Base-by-base conservation (phyloP, 805 yeast genomes). In the Suhomyces pyralidae region DNA sequence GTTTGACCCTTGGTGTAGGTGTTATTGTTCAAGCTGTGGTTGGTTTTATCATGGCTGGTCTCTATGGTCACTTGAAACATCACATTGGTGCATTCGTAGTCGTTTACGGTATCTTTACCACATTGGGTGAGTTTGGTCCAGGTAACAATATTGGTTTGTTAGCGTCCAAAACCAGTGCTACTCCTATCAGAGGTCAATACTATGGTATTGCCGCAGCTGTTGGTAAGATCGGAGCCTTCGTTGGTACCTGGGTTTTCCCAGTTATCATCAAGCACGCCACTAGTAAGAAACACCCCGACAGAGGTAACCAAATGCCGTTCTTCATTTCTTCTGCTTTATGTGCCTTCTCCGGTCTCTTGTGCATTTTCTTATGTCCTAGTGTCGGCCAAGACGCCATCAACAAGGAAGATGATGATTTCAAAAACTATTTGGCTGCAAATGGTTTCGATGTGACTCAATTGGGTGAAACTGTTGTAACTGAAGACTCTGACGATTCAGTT, bases 191-290 rank as follows among this genome's bases (percentile, higher is more conserved):
- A 74, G 97, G 97, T 53, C 88, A 88, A 62, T 89, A 87, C 71
- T 92, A 92, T 66, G 94, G 94, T 62, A 78, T 90, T 60, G 93
- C 96, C 44, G 97, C 97, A 52, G 97, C 97, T 24, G 61, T 85
- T 50, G 97, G 97, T 64, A 92, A 92, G 69, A 76, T 90, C 54
- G 97, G 97, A 66, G 97, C 97, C 1, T 91, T 92, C 65, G 88
- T 85, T 28, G 97, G 97, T 51, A 85, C 94, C 45, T 90, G 85
- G 64, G 86, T 87, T 30, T 93, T 93, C 81, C 97, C 97, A 43
- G 81, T 83, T 47, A 86, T 92, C 63, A 84, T 85, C 57, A 75
- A 69, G 50, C 76, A 82, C 58, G 82, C 82, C 50, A 25, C 52
- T 2, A 55, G 56, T 36, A 79, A 81, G 45, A 77, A 78, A 40